These are phyloP conservation scores for Phialemonium atrogriseum DNA, from an alignment of 2,329 filamentous ascomycete genomes.

Conservation along the genomic window DNA sequence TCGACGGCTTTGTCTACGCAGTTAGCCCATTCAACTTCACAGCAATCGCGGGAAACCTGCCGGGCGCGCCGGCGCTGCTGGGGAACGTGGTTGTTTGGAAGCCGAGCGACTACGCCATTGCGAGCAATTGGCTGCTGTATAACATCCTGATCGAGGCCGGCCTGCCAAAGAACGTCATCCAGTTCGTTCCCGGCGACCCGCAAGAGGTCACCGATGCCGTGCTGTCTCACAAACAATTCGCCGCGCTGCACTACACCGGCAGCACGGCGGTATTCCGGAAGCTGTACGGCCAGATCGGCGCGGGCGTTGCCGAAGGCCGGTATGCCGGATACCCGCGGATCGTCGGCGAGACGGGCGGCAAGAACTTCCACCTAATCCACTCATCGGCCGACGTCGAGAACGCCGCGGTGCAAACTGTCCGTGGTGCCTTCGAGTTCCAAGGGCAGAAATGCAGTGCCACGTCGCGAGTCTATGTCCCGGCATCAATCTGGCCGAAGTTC, in stretches of 20 bases:
- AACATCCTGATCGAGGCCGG: conserved; percentile 87
- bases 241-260: conserved; percentile 91
- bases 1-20: conserved; percentile 94
- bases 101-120: conserved; percentile 80
- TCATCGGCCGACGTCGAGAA: conserved; percentile 35
- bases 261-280: conserved; percentile 86
- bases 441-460: conserved; percentile 44
- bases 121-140: conserved; percentile 87
- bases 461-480: conserved; percentile 47
- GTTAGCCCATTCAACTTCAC: conserved; percentile 97
- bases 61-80: conserved; percentile 74
- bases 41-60: conserved; percentile 82
- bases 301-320: conserved; percentile 69
- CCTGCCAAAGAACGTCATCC: conserved; percentile 80
- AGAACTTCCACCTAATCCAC: conserved; percentile 45
- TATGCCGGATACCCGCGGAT: conserved; percentile 65
- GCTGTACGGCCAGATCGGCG: conserved; percentile 79
- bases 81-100: conserved; percentile 97
- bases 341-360: conserved; percentile 43
- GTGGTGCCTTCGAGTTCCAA: conserved; percentile 41
- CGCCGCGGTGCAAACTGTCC: conserved; percentile 35
- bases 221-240: conserved; percentile 70
- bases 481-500: conserved; percentile 29
- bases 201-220: conserved; percentile 73
- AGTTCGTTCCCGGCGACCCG: conserved; percentile 86